Conservation (phyloP, 148 eudicot species). For the Chenopodium album region DNA sequence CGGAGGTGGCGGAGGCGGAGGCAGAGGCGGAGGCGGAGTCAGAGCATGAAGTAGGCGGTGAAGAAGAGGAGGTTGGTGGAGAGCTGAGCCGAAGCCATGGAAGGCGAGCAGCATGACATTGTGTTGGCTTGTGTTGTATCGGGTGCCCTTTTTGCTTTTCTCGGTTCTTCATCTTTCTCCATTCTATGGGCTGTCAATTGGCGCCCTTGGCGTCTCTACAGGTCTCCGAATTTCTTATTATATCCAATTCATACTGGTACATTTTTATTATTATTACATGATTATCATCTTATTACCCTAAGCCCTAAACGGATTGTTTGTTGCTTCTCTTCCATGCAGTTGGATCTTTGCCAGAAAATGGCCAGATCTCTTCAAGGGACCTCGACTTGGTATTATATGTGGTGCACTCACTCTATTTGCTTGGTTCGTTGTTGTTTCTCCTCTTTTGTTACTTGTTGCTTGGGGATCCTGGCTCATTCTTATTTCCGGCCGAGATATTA, state of each 20-base stretch:
- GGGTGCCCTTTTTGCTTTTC: conserved; percentile 62
- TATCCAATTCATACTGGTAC: background rate
- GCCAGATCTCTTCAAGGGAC: conserved; percentile 72
- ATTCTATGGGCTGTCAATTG: conserved; percentile 96
- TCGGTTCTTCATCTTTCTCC: conserved; percentile 70
- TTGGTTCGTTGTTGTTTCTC: conserved; percentile 78
- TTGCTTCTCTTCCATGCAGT: conserved; percentile 41
- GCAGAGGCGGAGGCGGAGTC: too few species aligned
- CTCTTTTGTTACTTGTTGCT: conserved; percentile 59
- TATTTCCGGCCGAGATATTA: conserved; percentile 66
- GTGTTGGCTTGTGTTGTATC: conserved; percentile 66
- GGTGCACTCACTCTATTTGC: conserved; percentile 59
- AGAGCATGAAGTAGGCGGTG: conserved; percentile 32
- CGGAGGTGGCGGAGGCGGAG: too few species aligned
- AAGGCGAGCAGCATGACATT: conserved; percentile 48
- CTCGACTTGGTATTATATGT: conserved; percentile 68
- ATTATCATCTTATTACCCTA: too few species aligned
- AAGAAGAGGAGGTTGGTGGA: conserved; percentile 26
- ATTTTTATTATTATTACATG: too few species aligned
- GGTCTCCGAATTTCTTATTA: conserved; percentile 31
- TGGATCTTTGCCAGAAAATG: conserved; percentile 99
- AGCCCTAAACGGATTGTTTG: too few species aligned
- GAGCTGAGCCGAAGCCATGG: conserved; percentile 40
- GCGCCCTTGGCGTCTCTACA: conserved; percentile 99
- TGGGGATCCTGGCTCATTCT: conserved; percentile 87